Base-by-base conservation (phyloP, 345 rosid genomes). In the Turnera subulata region DNA sequence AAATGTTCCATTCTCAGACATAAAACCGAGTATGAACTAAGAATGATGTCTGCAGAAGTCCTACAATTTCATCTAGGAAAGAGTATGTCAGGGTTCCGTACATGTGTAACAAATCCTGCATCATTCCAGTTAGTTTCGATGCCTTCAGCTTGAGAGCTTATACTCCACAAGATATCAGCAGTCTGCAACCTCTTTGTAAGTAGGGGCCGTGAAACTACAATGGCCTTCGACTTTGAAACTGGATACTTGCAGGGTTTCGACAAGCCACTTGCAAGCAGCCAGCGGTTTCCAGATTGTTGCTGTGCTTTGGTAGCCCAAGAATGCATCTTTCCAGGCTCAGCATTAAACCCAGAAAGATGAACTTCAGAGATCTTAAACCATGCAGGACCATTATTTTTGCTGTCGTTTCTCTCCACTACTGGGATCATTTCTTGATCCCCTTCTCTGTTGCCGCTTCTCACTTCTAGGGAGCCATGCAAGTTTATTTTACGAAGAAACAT, bases 251-350 rank as follows among this genome's bases (percentile, higher is more conserved):
- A 53, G 61, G 80, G 64, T 76, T 85, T 66, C 26, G 66, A 62
- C 71, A 62, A 45, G 61, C 98, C 98, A 50, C 78, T 88, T 12
- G 98, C 96, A 9, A 88, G 66, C 77, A 84, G 73, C 96, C 98
- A 91, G 29, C 98, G 90, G 35, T 95, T 86, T 64, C 92, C 96
- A 22, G 98, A 86, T 72, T 88, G 95, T 70, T 85, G 81, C 79
- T 86, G 95, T 15, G 67, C 56, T 45, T 75, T 44, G 48, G 56
- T 77, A 55, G 92, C 95, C 95, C 96, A 86, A 7, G 79, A 72
- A 63, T 88, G 82, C 69, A 78, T 85, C 80, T 78, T 78, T 43
- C 76, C 69, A 4, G 83, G 77, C 71, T 85, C 90, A 33, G 82
- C 62, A 77, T 81, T 82, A 54, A 85, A 70, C 61, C 98, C 98